Percentiles rank a stretch among this genome's conserved stretches.
These are phyloP conservation scores for Cutaneotrichosporon mucoides DNA, from an alignment of 1,284 basidiomycete species.

Conservation along the genomic window DNA sequence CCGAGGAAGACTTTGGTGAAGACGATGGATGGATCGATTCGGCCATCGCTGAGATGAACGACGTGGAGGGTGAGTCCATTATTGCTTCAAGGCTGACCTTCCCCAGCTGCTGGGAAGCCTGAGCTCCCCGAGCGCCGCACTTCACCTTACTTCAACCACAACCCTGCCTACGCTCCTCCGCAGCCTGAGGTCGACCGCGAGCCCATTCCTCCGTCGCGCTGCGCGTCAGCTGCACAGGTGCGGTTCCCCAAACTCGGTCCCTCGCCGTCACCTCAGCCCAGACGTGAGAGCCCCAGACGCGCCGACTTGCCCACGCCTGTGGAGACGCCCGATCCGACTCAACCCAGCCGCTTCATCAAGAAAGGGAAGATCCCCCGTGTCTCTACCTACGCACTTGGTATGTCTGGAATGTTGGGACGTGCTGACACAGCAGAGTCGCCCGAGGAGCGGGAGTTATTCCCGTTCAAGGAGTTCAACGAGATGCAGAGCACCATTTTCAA, in stretches of 20 bases:
- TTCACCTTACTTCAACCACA: neutral
- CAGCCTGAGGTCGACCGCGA: neutral
- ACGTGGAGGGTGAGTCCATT: constrained; percentile 4
- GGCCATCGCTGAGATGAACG: neutral
- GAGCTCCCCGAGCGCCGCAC: neutral
- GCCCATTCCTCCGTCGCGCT: neutral
- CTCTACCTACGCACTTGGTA: constrained; percentile 8
- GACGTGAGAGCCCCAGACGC: too few relatives aligned
- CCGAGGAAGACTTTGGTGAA: neutral
- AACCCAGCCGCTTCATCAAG: neutral
- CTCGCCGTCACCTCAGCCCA: neutral
- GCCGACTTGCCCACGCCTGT: neutral
- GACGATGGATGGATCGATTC: constrained; percentile 2
- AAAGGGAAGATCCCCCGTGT: neutral
- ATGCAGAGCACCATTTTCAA: constrained; percentile 22
- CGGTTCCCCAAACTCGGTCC: constrained; percentile 8
- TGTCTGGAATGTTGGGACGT: neutral
- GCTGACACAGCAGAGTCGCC: neutral
- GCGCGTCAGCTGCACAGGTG: neutral
- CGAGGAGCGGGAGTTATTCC: constrained; percentile 10
- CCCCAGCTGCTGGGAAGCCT: neutral
- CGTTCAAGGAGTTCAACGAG: constrained; percentile 18
- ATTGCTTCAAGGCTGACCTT: too few relatives aligned
- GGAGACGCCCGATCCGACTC: neutral
- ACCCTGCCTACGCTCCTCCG: neutral